Percentiles rank a stretch among this genome's conserved stretches.
Evolutionary conservation across 2,329 filamentous ascomycete species (phyloP).

Genomic region (Talaromyces albobiverticillius): DNA sequence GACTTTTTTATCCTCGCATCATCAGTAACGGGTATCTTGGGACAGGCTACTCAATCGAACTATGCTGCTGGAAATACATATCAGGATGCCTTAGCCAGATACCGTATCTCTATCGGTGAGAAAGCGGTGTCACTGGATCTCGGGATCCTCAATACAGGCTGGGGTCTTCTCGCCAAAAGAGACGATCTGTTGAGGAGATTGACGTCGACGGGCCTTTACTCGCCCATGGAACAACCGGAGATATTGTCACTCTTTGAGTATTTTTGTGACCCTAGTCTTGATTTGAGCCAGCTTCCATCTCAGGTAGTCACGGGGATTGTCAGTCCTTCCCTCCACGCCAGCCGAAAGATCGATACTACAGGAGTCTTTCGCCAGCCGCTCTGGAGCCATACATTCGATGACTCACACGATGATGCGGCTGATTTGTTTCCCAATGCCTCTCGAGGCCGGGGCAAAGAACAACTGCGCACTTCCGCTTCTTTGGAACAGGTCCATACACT

Average conservation of each 20-base stretch:
- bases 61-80: constrained; percentile 28
- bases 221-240: not conserved
- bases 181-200: not conserved
- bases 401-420: no score
- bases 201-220: no score
- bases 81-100: constrained; percentile 28
- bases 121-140: not conserved
- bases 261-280: no score
- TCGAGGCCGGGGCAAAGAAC: no score
- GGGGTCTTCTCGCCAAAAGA: not conserved
- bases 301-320: not conserved
- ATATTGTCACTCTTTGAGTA: not conserved
- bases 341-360: no score
- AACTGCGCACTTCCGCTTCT: no score
- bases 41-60: constrained; percentile 39
- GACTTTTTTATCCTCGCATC: constrained; percentile 41
- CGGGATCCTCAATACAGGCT: not conserved
- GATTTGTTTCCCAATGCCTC: no score
- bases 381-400: no score
- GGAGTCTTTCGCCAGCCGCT: no score
- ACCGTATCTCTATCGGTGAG: constrained; percentile 20
- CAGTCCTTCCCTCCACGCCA: no score
- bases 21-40: constrained; percentile 24
- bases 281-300: not conserved
- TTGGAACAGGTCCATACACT: no score